Base-by-base conservation (phyloP, 208 protist species). In the Leishmania tropica region DNA sequence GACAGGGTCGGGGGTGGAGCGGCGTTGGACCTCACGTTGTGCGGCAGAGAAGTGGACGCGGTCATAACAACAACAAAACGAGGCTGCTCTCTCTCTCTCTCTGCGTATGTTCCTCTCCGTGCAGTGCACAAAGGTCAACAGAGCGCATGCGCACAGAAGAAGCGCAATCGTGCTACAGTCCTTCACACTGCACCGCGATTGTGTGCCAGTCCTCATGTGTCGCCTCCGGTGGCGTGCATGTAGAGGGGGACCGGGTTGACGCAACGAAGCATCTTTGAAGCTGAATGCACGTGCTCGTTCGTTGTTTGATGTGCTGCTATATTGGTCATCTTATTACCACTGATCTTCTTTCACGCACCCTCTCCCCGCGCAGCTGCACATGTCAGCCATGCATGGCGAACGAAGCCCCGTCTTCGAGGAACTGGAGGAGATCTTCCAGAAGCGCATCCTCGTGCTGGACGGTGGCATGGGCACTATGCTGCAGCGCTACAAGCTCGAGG, bases 381-480 rank as follows among this genome's bases (percentile, higher is more conserved):
- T n/a, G 31, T 58, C 47, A 64, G 71, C 37, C 48, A 85, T 83
- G 81, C 40, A 51, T 70, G 83, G 83, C 2, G 48, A 70, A 48
- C 84, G 80, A 58, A 86, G 76, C 71, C 86, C 85, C 17, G 85
- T 90, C 48, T 94, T 91, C 71, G 89, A 88, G 65, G 88, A 92
- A 86, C 84, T 95, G 6, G 88, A 92, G 68, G 58, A 48, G 54
- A 75, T 96, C 56, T 84, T 95, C 47, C 72, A 87, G 80, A 11
- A 88, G 78, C 74, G 94, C 54, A 97, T 99, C 65, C 77, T 97
- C 45, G 83, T 99, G 19, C 87, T 99, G 15, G 98, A 99, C 80
- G 98, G 98, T 73, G 98, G 96, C 45, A 99, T 99, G 97, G 98
- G 98, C 75, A 99, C 98, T 42, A 95, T 98, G 90, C 94, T 99